These are phyloP conservation scores for Colletotrichum navitas DNA, from an alignment of 2,329 filamentous ascomycete species.

Conservation along the genomic window DNA sequence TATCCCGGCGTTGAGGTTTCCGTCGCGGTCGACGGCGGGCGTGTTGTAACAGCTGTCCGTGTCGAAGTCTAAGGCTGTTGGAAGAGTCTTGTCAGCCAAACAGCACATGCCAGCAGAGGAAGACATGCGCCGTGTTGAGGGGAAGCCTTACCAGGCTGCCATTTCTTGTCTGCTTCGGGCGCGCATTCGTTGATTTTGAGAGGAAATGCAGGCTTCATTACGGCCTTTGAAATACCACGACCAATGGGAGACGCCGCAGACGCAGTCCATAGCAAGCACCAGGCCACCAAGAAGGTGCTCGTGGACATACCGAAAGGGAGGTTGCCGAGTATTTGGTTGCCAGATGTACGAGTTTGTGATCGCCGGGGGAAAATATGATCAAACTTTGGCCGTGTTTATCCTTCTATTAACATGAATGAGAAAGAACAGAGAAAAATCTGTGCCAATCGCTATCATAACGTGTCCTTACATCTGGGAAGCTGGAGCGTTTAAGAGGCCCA, in stretches of 20 bases:
- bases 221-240: too few relatives aligned
- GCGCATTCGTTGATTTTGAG: neutral
- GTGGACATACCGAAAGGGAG: neutral
- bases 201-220: neutral
- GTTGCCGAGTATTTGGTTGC: neutral
- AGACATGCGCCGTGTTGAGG: too few relatives aligned
- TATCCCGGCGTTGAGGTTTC: neutral
- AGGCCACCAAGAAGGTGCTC: fast-evolving
- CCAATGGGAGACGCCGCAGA: neutral
- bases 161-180: neutral
- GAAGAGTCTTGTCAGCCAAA: neutral
- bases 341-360: neutral
- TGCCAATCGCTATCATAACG: neutral
- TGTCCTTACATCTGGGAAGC: too few relatives aligned
- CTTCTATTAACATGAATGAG: neutral
- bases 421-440: neutral
- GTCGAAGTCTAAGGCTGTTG: neutral
- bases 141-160: neutral
- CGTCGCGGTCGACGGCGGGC: neutral
- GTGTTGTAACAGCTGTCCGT: slow-evolving; percentile 2
- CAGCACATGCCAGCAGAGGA: too few relatives aligned
- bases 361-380: neutral
- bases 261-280: neutral
- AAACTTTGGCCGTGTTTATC: neutral
- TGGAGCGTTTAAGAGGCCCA: too few relatives aligned